These are phyloP conservation scores for Vaccinium corymbosum DNA, from an alignment of 148 eudicot genomes.

Conservation along the genomic window DNA sequence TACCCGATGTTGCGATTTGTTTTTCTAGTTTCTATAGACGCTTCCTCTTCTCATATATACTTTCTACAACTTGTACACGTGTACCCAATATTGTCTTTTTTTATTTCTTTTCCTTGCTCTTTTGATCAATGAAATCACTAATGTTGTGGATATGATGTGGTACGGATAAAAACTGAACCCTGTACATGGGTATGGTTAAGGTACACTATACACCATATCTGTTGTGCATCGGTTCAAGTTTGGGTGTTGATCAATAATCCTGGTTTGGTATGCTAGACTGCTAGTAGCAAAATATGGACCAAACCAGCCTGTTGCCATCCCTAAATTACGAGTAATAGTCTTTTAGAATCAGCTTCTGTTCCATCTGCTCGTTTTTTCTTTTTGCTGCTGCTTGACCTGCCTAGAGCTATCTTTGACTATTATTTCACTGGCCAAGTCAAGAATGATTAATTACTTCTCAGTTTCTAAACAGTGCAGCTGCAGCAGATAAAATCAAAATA, in stretches of 20 bases:
- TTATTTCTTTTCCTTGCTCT: neutral
- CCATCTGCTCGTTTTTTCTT: neutral
- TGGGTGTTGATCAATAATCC: neutral
- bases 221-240: neutral
- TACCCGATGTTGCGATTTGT: neutral
- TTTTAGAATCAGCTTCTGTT: neutral
- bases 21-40: neutral
- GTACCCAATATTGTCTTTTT: neutral
- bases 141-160: neutral
- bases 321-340: neutral
- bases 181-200: no score
- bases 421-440: neutral
- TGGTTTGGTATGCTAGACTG: neutral
- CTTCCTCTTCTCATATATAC: neutral
- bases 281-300: neutral
- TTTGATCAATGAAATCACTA: neutral
- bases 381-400: neutral
- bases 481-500: neutral
- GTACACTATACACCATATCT: no score
- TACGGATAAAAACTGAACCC: neutral
- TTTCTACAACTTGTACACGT: neutral
- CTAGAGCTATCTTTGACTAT: neutral
- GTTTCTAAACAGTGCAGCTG: neutral
- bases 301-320: neutral
- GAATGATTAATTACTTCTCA: neutral